Evolutionary conservation across 306 rosid genomes (phyloP).

Genomic region (Cucurbita pepo): DNA sequence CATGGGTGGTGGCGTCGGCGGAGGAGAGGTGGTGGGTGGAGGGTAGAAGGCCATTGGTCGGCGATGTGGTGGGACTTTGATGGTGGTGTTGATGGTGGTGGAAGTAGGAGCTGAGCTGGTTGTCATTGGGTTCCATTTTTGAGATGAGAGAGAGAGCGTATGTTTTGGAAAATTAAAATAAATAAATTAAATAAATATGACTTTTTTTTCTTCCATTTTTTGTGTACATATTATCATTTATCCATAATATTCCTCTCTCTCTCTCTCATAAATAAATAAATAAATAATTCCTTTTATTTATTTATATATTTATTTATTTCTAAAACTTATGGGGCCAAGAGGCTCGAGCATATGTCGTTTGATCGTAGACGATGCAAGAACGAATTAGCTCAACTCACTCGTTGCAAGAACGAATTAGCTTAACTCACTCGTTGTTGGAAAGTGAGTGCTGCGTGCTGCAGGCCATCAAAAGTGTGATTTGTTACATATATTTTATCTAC

Average conservation of each 20-base stretch:
- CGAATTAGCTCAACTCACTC: too few relatives aligned
- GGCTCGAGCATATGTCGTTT: too few relatives aligned
- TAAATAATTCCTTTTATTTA: too few relatives aligned
- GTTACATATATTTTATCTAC: too few relatives aligned
- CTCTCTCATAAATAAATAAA: background rate
- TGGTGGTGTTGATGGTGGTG: constrained; percentile 19
- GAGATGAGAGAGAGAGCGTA: constrained; percentile 23
- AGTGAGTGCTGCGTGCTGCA: too few relatives aligned
- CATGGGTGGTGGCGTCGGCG: constrained; percentile 35
- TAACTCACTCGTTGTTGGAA: too few relatives aligned
- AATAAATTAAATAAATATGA: background rate
- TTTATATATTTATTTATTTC: too few relatives aligned
- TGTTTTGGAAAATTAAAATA: constrained; percentile 18
- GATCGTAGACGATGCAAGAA: too few relatives aligned
- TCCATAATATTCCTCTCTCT: background rate
- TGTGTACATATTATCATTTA: background rate
- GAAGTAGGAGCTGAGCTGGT: constrained; percentile 67
- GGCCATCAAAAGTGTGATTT: too few relatives aligned
- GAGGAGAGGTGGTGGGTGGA: constrained; percentile 8
- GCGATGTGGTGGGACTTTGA: constrained; percentile 18
- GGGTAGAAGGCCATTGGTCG: constrained; percentile 52
- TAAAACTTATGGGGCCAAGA: too few relatives aligned
- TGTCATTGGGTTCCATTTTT: constrained; percentile 81
- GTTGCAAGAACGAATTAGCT: too few relatives aligned
- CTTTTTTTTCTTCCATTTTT: background rate